Percentiles rank a stretch among this genome's conserved stretches.
phyloP scores from a whole-genome alignment of 257 asterid genomes.

The Nicotiana tabacum region DNA sequence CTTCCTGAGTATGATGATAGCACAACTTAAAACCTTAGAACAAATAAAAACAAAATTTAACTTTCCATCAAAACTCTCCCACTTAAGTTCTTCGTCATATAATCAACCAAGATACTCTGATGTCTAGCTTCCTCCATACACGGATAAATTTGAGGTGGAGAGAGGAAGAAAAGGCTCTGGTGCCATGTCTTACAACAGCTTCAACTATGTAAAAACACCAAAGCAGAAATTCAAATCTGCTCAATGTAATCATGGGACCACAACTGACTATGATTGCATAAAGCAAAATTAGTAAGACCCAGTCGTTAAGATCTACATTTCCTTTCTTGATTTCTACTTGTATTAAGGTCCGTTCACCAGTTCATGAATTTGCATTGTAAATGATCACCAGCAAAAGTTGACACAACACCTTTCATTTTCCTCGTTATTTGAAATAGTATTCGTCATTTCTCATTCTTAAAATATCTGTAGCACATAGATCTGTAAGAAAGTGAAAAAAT shows the following conservation, averaged over 20 bases:
- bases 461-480: not conserved
- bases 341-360: not conserved
- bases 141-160: not conserved
- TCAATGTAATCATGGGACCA: not conserved
- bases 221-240: not conserved
- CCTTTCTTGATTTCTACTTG: conserved; percentile 3
- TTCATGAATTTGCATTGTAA: not conserved
- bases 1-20: conserved; percentile 48
- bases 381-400: not conserved
- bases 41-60: not conserved
- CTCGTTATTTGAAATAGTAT: not conserved
- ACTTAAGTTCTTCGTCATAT: not conserved
- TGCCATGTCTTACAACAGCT: conserved; percentile 2
- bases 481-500: not conserved
- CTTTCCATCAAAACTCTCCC: not conserved
- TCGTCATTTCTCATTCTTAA: not conserved
- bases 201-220: not conserved
- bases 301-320: not conserved
- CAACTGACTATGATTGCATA: not conserved
- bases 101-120: not conserved
- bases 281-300: not conserved
- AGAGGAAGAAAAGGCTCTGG: not conserved
- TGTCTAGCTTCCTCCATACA: not conserved
- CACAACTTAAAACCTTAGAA: not conserved
- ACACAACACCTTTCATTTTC: not conserved